Conservation (phyloP, 495 filamentous ascomycete species). For the Lentithecium fluviatile region DNA sequence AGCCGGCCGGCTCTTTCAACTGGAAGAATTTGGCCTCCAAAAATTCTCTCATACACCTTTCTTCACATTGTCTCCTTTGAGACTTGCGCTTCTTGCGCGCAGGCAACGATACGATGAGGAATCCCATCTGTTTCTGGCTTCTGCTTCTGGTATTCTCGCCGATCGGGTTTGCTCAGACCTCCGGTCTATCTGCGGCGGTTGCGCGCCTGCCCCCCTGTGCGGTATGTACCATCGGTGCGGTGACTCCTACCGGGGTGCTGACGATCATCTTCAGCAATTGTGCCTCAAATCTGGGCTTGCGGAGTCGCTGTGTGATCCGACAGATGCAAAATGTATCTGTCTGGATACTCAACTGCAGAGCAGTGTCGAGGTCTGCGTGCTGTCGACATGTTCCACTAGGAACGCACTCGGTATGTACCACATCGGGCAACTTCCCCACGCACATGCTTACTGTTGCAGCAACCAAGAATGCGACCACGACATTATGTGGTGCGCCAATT, state of each 20-base stretch:
- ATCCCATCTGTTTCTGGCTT: background rate
- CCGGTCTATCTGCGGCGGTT: background rate
- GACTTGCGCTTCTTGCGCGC: background rate
- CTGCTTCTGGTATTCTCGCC: slow-evolving; percentile 1
- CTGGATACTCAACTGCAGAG: slow-evolving; percentile 4
- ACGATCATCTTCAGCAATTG: slow-evolving; percentile 2
- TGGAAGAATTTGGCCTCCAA: too few relatives aligned
- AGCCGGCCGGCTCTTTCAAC: too few relatives aligned
- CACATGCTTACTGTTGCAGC: slow-evolving; percentile 11
- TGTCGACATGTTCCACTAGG: slow-evolving; percentile 19
- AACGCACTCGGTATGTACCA: slow-evolving; percentile 13
- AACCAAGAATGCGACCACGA: slow-evolving; percentile 27
- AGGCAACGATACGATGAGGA: slow-evolving; percentile 2
- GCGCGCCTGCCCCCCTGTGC: slow-evolving; percentile 4
- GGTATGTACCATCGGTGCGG: slow-evolving; percentile 2
- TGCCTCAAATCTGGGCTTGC: slow-evolving; percentile 14
- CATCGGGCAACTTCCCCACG: background rate
- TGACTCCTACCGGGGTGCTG: background rate
- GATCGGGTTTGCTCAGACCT: background rate
- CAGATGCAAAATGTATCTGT: slow-evolving; percentile 29
- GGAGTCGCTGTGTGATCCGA: slow-evolving; percentile 14
- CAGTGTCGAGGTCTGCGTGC: slow-evolving; percentile 21
- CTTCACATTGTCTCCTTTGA: background rate
- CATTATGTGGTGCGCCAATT: slow-evolving; percentile 22
- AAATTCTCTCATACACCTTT: too few relatives aligned